These are phyloP conservation scores for Huntiella savannae DNA, from an alignment of 2,329 filamentous ascomycete species.

Conservation along the genomic window DNA sequence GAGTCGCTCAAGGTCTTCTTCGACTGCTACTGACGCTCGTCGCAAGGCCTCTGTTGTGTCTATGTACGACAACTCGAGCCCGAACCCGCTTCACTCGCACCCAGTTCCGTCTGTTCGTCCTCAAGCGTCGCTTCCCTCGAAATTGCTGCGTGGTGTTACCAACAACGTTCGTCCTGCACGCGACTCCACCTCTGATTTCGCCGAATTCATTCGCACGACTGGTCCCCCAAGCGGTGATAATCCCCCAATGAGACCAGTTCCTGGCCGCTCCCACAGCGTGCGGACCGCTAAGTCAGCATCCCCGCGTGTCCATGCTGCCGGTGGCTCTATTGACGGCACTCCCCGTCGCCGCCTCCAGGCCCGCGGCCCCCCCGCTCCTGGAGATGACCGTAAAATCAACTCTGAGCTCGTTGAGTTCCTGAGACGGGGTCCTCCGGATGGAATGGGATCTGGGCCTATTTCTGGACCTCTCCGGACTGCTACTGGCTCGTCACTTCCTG, in stretches of 20 bases:
- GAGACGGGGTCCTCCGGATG: slow-evolving; percentile 56
- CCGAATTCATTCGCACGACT: slow-evolving; percentile 75
- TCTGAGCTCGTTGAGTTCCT: slow-evolving; percentile 93
- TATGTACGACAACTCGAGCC: slow-evolving; percentile 10
- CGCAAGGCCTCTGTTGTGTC: slow-evolving; percentile 11
- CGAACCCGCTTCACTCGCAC: slow-evolving; percentile 10
- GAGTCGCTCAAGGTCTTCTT: slow-evolving; percentile 30
- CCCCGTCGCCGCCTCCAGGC: slow-evolving; percentile 43
- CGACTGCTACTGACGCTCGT: slow-evolving; percentile 20
- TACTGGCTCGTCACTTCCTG: background rate
- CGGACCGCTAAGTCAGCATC: slow-evolving; percentile 22
- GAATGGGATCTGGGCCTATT: slow-evolving; percentile 45
- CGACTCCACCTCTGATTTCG: slow-evolving; percentile 65
- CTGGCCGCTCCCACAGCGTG: slow-evolving; percentile 20
- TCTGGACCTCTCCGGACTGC: slow-evolving; percentile 71
- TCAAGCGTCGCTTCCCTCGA: slow-evolving; percentile 12
- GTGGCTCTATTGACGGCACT: slow-evolving; percentile 15
- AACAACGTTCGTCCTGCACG: slow-evolving; percentile 49
- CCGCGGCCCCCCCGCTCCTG: slow-evolving; percentile 39
- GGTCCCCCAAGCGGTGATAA: slow-evolving; percentile 39
- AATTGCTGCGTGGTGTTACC: background rate
- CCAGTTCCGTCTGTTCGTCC: slow-evolving; percentile 3
- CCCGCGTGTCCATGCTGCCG: slow-evolving; percentile 13
- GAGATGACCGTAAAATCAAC: slow-evolving; percentile 44
- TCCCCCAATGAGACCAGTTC: slow-evolving; percentile 14